These are phyloP conservation scores for Volutella citrinella DNA, from an alignment of 2,329 filamentous ascomycete genomes.

Conservation along the genomic window DNA sequence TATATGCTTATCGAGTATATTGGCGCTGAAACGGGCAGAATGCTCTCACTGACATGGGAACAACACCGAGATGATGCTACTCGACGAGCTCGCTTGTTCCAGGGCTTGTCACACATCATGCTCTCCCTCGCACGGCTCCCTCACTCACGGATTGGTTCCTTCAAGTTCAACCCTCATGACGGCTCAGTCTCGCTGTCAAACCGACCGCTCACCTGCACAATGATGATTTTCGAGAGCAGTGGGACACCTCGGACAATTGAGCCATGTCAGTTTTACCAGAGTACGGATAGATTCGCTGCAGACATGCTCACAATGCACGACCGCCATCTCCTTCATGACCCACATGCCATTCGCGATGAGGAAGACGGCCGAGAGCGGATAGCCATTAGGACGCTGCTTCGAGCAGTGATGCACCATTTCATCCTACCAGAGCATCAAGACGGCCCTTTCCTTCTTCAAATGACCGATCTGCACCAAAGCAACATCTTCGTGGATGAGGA, in stretches of 20 bases:
- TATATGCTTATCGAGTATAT: conserved; percentile 23
- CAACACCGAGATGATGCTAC: conserved; percentile 9
- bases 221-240: conserved; percentile 28
- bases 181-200: conserved; percentile 30
- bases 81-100: conserved; percentile 12
- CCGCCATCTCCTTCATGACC: conserved; percentile 23
- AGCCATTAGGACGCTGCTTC: conserved; percentile 22
- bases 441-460: conserved; percentile 25
- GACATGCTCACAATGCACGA: conserved; percentile 28
- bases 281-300: conserved; percentile 23
- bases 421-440: conserved; percentile 16
- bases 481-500: conserved; percentile 34
- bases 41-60: conserved; percentile 20
- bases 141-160: conserved; percentile 19
- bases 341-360: conserved; percentile 21
- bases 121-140: conserved; percentile 17
- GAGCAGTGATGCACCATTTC: conserved; percentile 25
- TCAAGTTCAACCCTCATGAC: conserved; percentile 16
- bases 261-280: conserved; percentile 27
- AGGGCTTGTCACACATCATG: conserved; percentile 18
- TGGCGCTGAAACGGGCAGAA: conserved; percentile 14
- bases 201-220: conserved; percentile 13
- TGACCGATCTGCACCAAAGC: conserved; percentile 31
- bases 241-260: conserved; percentile 30
- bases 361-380: conserved; percentile 28